Evolutionary conservation across 192 early-diverging fungal genomes (phyloP).

Genomic region (Geranomyces variabilis): DNA sequence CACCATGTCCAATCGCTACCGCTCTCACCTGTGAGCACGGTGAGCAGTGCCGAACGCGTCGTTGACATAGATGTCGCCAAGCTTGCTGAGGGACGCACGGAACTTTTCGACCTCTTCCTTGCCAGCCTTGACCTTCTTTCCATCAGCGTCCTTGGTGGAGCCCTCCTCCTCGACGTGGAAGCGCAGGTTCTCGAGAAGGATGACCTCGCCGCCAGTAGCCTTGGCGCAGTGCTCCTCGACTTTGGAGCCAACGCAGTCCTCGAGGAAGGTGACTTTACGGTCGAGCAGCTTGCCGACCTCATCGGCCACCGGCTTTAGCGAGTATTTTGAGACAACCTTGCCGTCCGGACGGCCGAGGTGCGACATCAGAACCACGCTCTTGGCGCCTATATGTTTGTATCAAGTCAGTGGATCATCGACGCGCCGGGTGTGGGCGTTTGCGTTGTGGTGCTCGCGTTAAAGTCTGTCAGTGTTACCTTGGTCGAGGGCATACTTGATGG

Average conservation of each 20-base stretch:
- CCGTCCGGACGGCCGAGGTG: conserved; percentile 98
- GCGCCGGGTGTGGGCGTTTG: background rate
- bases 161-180: conserved; percentile 98
- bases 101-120: conserved; percentile 81
- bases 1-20: no score
- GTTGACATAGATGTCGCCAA: conserved; percentile 97
- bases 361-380: conserved; percentile 91
- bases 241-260: conserved; percentile 90
- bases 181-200: conserved; percentile 95
- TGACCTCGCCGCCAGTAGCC: conserved; percentile 72
- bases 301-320: conserved; percentile 85
- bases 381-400: conserved; percentile 66
- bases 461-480: conserved; percentile 76
- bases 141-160: conserved; percentile 83
- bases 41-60: conserved; percentile 99
- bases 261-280: conserved; percentile 86
- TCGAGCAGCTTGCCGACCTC: conserved; percentile 78
- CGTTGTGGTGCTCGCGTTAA: background rate
- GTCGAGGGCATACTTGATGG: conserved; percentile 87
- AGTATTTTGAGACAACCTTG: conserved; percentile 82
- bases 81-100: conserved; percentile 86
- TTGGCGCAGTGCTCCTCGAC: conserved; percentile 78
- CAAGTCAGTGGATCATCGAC: background rate
- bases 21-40: conserved; percentile 80
- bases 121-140: conserved; percentile 90